phyloP scores from a whole-genome alignment of 108 stramenopile species.

The Mediolabrus comicus region DNA sequence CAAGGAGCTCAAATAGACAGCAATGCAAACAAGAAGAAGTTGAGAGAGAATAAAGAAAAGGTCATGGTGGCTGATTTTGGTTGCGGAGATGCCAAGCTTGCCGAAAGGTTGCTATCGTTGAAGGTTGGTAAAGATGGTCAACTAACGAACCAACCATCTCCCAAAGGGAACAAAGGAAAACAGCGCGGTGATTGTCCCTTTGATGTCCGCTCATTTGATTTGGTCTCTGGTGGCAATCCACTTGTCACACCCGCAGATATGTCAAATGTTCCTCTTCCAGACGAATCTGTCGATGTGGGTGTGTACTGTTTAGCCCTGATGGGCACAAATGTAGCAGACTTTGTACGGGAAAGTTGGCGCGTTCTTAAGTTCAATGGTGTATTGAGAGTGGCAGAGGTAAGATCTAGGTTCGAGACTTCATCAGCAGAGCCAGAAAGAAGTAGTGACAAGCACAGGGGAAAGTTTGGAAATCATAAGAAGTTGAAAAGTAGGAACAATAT shows the following conservation, averaged over 20 bases:
- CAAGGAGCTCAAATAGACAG: background rate
- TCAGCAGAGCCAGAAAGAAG: conserved; percentile 10
- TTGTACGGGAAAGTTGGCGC: conserved; percentile 91
- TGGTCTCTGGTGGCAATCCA: conserved; percentile 82
- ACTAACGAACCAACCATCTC: background rate
- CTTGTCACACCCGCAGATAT: conserved; percentile 97
- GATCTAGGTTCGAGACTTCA: conserved; percentile 88
- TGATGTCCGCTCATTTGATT: conserved; percentile 94
- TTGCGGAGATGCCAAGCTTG: conserved; percentile 97
- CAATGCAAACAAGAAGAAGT: conserved; percentile 1
- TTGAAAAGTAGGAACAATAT: conserved; percentile 27
- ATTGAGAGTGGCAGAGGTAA: conserved; percentile 94
- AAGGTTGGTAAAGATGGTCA: conserved; percentile 14
- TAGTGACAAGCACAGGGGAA: background rate
- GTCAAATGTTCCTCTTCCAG: conserved; percentile 86
- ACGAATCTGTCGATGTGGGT: conserved; percentile 87
- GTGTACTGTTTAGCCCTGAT: conserved; percentile 97
- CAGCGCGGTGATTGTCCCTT: conserved; percentile 26
- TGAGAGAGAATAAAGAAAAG: background rate
- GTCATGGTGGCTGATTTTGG: conserved; percentile 96
- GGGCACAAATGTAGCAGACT: conserved; percentile 95
- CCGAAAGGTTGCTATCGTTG: conserved; percentile 55
- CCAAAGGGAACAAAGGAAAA: background rate
- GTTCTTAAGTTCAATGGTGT: conserved; percentile 82
- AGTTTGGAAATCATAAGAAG: conserved; percentile 13